Evolutionary conservation across 2,329 filamentous ascomycete genomes (phyloP), one percentile per base, ranked within the genome.

Genomic region (Fusarium dimerum): DNA sequence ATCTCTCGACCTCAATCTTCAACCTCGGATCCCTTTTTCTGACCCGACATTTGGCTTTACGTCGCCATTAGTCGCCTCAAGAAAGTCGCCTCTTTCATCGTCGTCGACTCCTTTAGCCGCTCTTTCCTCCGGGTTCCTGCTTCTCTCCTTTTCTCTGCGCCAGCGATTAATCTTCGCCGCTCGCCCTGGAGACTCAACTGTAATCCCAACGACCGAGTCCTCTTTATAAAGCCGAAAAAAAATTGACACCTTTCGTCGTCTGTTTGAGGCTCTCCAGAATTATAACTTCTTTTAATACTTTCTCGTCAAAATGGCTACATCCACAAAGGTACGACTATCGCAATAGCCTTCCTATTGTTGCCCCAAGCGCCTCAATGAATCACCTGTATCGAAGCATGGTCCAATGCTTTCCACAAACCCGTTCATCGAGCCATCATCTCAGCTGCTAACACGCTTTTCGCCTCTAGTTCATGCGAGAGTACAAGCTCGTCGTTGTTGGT

Each of bases 401-500:
- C 16, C 36, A 16, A 39, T 9, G n/a, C 16, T 6, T 40, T 40
- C 4, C 17, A 15, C n/a, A 13, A 7, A 36, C 29, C 18, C 15
- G 29, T 12, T 13, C 43, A 32, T 45, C 30, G 9, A 36, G 38
- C 52, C 42, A 39, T 30, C 18, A 48, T 50, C 36, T 18, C 36
- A 30, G 10, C 54, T 54, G 52, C 65, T 67, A 56, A 60, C 51
- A 30, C 43, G 15, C 45, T 41, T 16, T 40, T 5, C 44, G 36
- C 32, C 36, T 39, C 46, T 68, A 93, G 88, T 93, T 92, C 71
- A 78, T 93, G 72, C 82, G 90, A 84, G 90, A 94, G 78, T 96
- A 96, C 77, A 96, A 96, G 78, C 78, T 96, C 77, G 94, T 99
- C 56, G 94, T 97, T 57, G 92, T 99, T 63, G 94, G 94, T 67